phyloP scores from a whole-genome alignment of 495 filamentous ascomycete genomes.

The Neurospora sp. region DNA sequence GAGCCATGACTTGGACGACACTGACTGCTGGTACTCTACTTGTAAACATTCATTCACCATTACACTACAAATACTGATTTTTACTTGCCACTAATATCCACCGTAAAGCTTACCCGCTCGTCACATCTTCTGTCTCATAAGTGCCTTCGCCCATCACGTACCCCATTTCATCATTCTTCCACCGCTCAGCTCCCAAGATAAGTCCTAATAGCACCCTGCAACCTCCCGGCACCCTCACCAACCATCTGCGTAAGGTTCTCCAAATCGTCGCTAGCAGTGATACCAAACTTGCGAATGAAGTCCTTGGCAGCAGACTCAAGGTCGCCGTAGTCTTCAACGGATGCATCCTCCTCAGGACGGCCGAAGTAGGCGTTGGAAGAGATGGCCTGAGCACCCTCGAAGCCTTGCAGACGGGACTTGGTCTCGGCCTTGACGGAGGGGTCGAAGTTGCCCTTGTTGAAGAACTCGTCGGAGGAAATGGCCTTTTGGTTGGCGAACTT shows the following conservation, averaged over 20 bases:
- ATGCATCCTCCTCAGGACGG: slow-evolving; percentile 64
- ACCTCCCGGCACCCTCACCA: slow-evolving; percentile 71
- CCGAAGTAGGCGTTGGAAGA: slow-evolving; percentile 97
- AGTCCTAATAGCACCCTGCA: slow-evolving; percentile 82
- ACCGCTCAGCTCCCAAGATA: slow-evolving; percentile 49
- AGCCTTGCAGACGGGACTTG: slow-evolving; percentile 74
- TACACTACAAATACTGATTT: background rate
- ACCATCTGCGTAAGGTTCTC: slow-evolving; percentile 75
- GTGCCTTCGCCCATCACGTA: background rate
- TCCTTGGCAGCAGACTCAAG: slow-evolving; percentile 88
- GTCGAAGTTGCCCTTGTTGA: slow-evolving; percentile 81
- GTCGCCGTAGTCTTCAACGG: slow-evolving; percentile 67
- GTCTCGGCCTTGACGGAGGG: slow-evolving; percentile 73
- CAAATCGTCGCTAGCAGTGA: slow-evolving; percentile 89
- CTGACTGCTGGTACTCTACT: too few species aligned
- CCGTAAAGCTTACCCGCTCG: background rate
- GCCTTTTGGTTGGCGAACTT: slow-evolving; percentile 87
- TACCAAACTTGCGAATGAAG: slow-evolving; percentile 86
- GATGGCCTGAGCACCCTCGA: slow-evolving; percentile 86
- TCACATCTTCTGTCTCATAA: background rate
- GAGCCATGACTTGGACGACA: too few species aligned
- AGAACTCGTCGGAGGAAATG: slow-evolving; percentile 97
- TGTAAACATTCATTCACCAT: background rate
- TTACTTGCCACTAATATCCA: background rate
- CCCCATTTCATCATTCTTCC: background rate